Evolutionary conservation across 768 basidiomycete species (phyloP).

Genomic region (Mrakia hoshinonis): DNA sequence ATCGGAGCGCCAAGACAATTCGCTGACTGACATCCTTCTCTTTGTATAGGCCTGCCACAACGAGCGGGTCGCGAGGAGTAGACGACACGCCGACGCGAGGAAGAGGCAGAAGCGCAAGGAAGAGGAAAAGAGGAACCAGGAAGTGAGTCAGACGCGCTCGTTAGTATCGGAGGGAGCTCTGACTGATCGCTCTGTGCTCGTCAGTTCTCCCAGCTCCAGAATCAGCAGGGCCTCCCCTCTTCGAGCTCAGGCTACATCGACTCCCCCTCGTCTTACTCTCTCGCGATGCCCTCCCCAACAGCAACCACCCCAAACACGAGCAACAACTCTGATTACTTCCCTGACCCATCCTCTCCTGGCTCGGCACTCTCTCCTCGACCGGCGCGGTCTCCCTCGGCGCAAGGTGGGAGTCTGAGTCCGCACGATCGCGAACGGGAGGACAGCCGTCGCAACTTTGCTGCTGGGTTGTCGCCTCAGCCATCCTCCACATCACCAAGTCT

Average conservation of each 20-base stretch:
- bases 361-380: slow-evolving; percentile 1
- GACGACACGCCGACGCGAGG: slow-evolving; percentile 76
- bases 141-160: not conserved
- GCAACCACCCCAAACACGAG: not conserved
- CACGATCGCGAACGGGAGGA: not conserved
- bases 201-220: not conserved
- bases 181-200: not conserved
- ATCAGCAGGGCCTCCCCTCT: not conserved
- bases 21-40: not conserved
- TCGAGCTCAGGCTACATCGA: slow-evolving; percentile 2
- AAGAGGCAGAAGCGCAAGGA: slow-evolving; percentile 51
- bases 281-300: not conserved
- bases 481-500: not conserved
- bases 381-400: not conserved
- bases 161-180: not conserved
- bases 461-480: not conserved
- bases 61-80: slow-evolving; percentile 86
- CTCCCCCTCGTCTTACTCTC: slow-evolving; percentile 12
- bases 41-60: slow-evolving; percentile 79
- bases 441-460: not conserved
- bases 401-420: not conserved
- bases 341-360: not conserved
- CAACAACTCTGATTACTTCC: not conserved
- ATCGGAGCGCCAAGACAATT: not conserved
- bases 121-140: slow-evolving; percentile 32